Base-by-base conservation (phyloP, 108 stramenopile genomes). In the Stephanodiscus minutulus region DNA sequence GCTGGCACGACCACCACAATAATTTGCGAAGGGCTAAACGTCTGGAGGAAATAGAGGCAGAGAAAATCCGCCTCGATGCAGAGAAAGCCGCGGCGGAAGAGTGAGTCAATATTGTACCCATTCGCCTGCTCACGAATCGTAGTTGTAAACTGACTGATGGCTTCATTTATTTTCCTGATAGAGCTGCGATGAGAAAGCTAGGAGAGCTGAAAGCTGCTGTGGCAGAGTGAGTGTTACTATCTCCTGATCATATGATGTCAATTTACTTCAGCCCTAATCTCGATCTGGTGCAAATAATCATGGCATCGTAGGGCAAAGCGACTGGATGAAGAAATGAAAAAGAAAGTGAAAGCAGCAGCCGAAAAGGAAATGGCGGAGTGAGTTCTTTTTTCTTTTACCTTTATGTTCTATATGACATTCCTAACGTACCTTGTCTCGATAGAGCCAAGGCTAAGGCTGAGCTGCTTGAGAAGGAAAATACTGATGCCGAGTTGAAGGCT, bases 341-440 rank as follows among this genome's bases (percentile, higher is more conserved):
- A 57, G 56, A 57, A 3, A 31, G 29, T 28, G 11, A 57, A 31
- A 5, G 56, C 17, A 9, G 56, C 56, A 28, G 56, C 56, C 15
- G 24, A 28, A 57, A 57, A 57, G 25, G 5, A 28, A 5, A 57
- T 57, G 56, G 56, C 56, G 5, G 56, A 57, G 52, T 55, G 25
- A 55, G 54, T 55, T 28, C 27, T 7, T 24, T 52, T 52, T 24
- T 52, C 50, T 9, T 52, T 18, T 7, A 20, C 8, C 2, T 20
- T 49, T 20, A 3, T 20, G 3, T 7, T 49, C 8, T 49, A 20
- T 3, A 20, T 49, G 48, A 49, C 48, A 35, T 35, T 7, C 48
- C 4, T 20, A 53, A 53, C 17, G 1, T 21, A 25, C 8, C 52
- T 53, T 8, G 25, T 21, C 18, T 21, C 52, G 52, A 21, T 53